These are phyloP conservation scores for Pythium guiyangense DNA, from an alignment of 352 stramenopile species.

Conservation along the genomic window DNA sequence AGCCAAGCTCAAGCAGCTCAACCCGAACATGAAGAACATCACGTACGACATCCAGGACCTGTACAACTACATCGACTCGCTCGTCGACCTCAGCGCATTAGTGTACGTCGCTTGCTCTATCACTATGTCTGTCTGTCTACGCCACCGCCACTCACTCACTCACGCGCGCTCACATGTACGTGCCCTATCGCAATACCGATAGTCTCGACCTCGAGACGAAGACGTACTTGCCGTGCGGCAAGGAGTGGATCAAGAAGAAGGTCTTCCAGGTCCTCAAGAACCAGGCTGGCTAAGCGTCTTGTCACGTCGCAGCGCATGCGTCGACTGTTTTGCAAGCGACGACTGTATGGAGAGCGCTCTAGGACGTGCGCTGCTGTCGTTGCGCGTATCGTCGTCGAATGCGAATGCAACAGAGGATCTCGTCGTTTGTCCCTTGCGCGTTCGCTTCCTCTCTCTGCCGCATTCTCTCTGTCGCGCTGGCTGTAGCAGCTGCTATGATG, in stretches of 20 bases:
- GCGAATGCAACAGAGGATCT: background rate
- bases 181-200: background rate
- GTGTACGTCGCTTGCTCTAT: conserved; percentile 51
- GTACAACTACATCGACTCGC: conserved; percentile 91
- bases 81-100: conserved; percentile 83
- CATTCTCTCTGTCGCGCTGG: no score
- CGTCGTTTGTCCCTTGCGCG: background rate
- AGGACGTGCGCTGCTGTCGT: no score
- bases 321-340: no score
- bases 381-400: no score
- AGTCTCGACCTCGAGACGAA: conserved; percentile 87
- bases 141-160: no score
- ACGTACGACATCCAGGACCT: conserved; percentile 90
- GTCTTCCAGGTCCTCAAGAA: conserved; percentile 90
- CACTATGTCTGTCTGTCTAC: background rate
- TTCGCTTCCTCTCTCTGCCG: background rate
- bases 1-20: conserved; percentile 88
- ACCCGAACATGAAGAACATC: conserved; percentile 86
- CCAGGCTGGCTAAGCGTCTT: conserved; percentile 61
- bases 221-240: conserved; percentile 84
- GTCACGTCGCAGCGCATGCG: no score
- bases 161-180: background rate
- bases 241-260: conserved; percentile 92
- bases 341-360: no score
- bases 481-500: background rate